Conservation (phyloP, 805 yeast species). For the Barnettozyma vustinii region DNA sequence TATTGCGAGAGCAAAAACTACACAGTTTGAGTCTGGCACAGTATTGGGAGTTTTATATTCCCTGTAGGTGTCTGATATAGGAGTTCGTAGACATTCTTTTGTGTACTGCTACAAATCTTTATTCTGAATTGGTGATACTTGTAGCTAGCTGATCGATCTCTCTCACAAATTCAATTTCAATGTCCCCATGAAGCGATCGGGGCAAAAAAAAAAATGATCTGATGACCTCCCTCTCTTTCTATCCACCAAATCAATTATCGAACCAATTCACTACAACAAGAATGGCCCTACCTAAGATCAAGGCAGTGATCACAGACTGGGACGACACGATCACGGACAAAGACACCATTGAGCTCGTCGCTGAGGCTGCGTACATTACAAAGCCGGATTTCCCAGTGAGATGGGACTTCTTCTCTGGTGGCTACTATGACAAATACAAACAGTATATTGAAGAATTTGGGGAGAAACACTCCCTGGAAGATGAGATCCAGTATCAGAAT, state of each 20-base stretch:
- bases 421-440: conserved; percentile 36
- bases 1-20: conserved; percentile 23
- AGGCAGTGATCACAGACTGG: conserved; percentile 49
- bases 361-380: conserved; percentile 38
- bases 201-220: background rate
- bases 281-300: conserved; percentile 12
- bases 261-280: background rate
- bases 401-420: conserved; percentile 38
- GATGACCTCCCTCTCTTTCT: background rate
- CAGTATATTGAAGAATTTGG: conserved; percentile 29
- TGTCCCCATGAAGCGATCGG: too few relatives aligned
- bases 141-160: background rate
- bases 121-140: background rate
- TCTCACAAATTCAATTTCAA: too few relatives aligned
- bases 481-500: conserved; percentile 42
- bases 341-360: conserved; percentile 52
- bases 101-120: background rate
- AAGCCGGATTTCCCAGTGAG: conserved; percentile 34
- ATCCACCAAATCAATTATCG: background rate
- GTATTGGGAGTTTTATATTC: conserved; percentile 5
- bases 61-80: conserved; percentile 29
- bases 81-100: conserved; percentile 26
- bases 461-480: conserved; percentile 28
- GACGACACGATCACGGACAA: conserved; percentile 56
- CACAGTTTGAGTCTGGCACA: conserved; percentile 30